Evolutionary conservation across 108 stramenopile genomes (phyloP), one percentile per base, ranked within the genome.

Genomic region (Cyclotella atomus): DNA sequence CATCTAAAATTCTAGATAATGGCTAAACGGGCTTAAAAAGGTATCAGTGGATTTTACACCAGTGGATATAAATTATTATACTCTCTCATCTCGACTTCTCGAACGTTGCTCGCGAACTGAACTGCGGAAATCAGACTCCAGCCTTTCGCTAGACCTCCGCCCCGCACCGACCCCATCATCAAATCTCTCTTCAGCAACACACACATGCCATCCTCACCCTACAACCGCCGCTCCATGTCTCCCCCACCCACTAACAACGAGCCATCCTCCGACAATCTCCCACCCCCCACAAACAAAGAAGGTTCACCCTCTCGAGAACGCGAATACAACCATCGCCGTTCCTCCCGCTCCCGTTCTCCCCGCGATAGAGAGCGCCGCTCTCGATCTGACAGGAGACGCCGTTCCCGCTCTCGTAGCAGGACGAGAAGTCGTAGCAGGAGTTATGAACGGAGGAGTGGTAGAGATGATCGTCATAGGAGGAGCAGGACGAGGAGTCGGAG

Each of bases 401-500:
- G 71, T 27, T 46, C 52, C 30, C 27, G 63, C 29, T 52, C 41
- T 24, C n/a, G 29, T 25, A 61, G 70, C 27, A 69, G 77, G n/a
- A 21, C 55, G 27, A 47, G 65, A 20, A 65, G 77, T 28, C 49
- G 47, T 0, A 23, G 32, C 20, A 49, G 59, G 60, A 44, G 65
- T 65, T 65, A 65, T 30, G 64, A 65, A 21, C 8, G 47, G 47
- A 36, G 71, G 59, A 25, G 61, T 34, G 12, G 59, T 16, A 28
- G n/a, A n/a, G n/a, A n/a, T n/a, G n/a, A n/a, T n/a, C n/a, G 46
- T 20, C 15, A 25, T 5, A 27, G 44, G 52, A 55, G 73, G 65
- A 59, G 73, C 46, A 45, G 73, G 25, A 20, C 63, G 50, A 44
- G 65, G 71, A 62, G 68, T 50, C 45, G 54, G 41, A 64, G 70